Evolutionary conservation across 257 asterid genomes (phyloP), one percentile per base, ranked within the genome.

Genomic region (Osmanthus fragrans): DNA sequence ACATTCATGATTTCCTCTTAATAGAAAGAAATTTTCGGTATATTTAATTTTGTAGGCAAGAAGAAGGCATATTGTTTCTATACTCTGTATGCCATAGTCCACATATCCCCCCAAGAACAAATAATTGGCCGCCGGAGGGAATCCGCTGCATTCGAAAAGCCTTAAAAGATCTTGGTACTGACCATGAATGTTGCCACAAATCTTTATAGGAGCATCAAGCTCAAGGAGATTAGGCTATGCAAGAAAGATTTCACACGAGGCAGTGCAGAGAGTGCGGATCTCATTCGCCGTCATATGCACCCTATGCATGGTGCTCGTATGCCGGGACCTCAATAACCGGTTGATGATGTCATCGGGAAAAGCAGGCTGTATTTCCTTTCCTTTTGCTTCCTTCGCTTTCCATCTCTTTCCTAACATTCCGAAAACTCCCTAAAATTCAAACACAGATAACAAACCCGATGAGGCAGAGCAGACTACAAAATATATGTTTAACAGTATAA

Each of bases 131-230:
- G 6, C 4, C 1, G 65, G 64, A 56, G 65, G 29, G 11, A 1
- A 56, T 56, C 29, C 27, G 29, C 13, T 29, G 6, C 4, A n/a
- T 56, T 56, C 29, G 27, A 56, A n/a, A 56, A 56, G 27, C 65
- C 65, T 56, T 56, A n/a, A 56, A 56, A 56, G 65, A 56, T 56
- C 29, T 18, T 4, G 0, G 4, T 4, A 56, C 11, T 56, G 29
- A 21, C 65, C 65, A 6, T 56, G 65, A 18, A 56, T 56, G 25
- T 56, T 56, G 13, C 98, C 98, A 82, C 98, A 94, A 86, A 94
- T 92, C 97, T 94, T 94, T 83, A 94, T 92, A 60, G 97, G 98
- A 12, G 97, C 97, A 78, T 94, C 98, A 16, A 94, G 94, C 91
- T 94, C 98, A 73, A 94, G 89, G 19, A 94, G 94, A 89, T 89